Base-by-base conservation (phyloP, 2,329 filamentous ascomycete genomes). In the Claviceps sp. region DNA sequence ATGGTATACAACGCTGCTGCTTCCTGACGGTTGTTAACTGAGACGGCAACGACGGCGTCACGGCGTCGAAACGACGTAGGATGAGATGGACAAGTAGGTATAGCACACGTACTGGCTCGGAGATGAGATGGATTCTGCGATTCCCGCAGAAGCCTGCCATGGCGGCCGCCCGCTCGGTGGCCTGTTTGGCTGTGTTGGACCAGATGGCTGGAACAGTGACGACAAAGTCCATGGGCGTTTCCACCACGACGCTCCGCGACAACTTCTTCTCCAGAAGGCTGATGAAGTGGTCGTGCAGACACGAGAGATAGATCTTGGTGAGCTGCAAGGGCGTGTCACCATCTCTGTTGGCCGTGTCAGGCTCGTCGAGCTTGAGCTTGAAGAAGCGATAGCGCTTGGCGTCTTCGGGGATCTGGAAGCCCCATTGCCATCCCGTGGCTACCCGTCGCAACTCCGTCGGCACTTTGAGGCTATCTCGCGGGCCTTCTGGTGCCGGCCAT, bases 131-230 rank as follows among this genome's bases (percentile, higher is more conserved):
- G 8, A 76, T 72, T 5, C 67, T 64, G 22, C 71, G 65, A 16
- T 64, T 66, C 40, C 69, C 64, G 52, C 66, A 68, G 48, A 69
- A 69, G 6, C 67, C 67, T 11, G 67, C 67, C 58, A 67, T 64
- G 26, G 66, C 65, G 26, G 67, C 67, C 1, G 67, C 67, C 34
- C 65, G 58, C 53, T 69, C 66, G 9, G 75, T 80, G 38, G 70
- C 70, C 43, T 75, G 67, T 50, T 76, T 79, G 34, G 77, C 75
- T 5, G 66, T 65, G 45, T 78, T 75, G 40, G 72, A 76, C 78
- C 78, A 81, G 7, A 81, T 76, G 5, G 77, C 77, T 0, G 78
- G 78, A 0, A 81, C 76, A 0, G 78, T 79, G 20, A 81, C 63
- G 45, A 80, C 70, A 52, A 78, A 78, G 51, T 79, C 70, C 55